Evolutionary conservation across 345 rosid genomes (phyloP).

Genomic region (Microthlaspi erraticum): DNA sequence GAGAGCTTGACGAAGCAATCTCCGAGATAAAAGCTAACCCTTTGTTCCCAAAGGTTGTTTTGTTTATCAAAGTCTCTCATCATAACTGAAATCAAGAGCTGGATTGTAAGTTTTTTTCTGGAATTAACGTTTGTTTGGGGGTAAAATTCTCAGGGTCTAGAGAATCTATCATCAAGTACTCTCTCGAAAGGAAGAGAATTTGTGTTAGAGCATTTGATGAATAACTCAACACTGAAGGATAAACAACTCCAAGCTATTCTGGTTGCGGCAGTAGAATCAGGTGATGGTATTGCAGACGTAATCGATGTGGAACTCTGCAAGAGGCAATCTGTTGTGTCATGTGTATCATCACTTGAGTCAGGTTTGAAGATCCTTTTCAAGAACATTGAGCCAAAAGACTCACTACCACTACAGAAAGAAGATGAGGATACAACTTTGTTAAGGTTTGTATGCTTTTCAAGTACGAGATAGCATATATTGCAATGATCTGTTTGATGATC

Average conservation of each 20-base stretch:
- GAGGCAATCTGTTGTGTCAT: conserved; percentile 62
- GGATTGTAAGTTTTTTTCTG: background rate
- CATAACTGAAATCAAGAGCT: background rate
- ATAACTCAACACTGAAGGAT: conserved; percentile 64
- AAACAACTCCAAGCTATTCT: conserved; percentile 66
- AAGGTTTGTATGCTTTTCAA: background rate
- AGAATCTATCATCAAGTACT: conserved; percentile 58
- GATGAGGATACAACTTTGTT: conserved; percentile 34
- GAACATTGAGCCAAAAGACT: conserved; percentile 43
- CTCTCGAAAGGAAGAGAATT: conserved; percentile 56
- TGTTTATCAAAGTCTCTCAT: background rate
- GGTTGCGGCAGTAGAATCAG: conserved; percentile 55
- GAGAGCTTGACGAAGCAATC: conserved; percentile 68
- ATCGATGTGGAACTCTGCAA: conserved; percentile 50
- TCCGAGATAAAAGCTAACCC: conserved; percentile 57
- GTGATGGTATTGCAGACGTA: conserved; percentile 46
- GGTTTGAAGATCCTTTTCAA: conserved; percentile 55
- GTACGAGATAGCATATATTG: background rate
- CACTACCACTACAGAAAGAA: background rate
- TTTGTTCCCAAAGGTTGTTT: conserved; percentile 76
- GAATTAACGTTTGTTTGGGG: background rate
- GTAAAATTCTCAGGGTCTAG: conserved; percentile 64
- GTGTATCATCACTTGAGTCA: conserved; percentile 52
- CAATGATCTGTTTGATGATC: background rate
- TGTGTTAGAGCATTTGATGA: conserved; percentile 54